These are phyloP conservation scores for Cercis canadensis DNA, from an alignment of 306 rosid genomes.

Conservation along the genomic window DNA sequence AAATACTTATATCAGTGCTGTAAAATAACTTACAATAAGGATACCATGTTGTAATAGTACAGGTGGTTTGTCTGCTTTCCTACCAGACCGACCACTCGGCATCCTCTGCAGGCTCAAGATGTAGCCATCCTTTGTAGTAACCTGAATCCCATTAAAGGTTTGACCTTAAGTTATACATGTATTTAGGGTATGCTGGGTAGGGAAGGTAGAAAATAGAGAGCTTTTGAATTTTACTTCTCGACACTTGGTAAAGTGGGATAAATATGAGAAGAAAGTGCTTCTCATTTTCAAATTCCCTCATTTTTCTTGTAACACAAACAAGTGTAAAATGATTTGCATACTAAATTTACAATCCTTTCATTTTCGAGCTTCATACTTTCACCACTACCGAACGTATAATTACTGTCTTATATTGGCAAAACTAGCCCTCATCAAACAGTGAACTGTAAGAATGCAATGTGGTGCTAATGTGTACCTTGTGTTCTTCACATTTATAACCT, in stretches of 20 bases:
- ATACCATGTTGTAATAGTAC: conserved; percentile 72
- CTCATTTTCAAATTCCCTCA: no score
- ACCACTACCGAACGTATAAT: neutral
- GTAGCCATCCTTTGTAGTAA: conserved; percentile 66
- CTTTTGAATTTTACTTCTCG: no score
- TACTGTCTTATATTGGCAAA: neutral
- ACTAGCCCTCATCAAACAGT: neutral
- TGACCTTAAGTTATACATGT: no score
- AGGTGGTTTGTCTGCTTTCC: conserved; percentile 46
- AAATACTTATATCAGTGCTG: neutral
- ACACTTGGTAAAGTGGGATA: no score
- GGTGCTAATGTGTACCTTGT: conserved; percentile 38
- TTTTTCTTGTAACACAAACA: no score
- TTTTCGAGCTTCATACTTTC: neutral
- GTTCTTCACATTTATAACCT: conserved; percentile 75
- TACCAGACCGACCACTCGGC: conserved; percentile 42
- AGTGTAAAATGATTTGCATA: no score
- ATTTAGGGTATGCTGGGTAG: no score
- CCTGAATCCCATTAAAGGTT: conserved; percentile 35
- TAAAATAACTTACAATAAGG: conserved; percentile 49
- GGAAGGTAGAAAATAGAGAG: no score
- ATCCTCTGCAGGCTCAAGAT: conserved; percentile 73
- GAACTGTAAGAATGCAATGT: neutral
- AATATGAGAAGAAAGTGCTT: no score
- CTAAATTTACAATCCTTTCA: no score